Evolutionary conservation across 2,329 filamentous ascomycete species (phyloP), one percentile per base, ranked within the genome.

Genomic region (Triangularia verruculosa): DNA sequence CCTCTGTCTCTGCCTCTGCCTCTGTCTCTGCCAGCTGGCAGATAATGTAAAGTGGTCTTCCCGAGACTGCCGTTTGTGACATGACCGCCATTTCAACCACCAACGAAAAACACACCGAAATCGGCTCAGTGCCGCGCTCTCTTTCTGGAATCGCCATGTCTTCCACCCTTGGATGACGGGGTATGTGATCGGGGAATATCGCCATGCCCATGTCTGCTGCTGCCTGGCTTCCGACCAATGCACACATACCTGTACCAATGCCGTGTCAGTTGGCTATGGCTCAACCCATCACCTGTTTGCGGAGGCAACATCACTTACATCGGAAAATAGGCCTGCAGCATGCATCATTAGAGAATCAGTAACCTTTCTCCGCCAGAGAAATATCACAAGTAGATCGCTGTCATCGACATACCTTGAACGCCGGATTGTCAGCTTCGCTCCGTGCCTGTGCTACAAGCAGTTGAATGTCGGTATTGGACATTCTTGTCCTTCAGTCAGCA

Each of bases 241-340:
- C 84, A 87, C 39, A 88, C 82, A 71, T 88, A 87, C 67, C 85
- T 87, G 63, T n/a, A 39, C 22, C 57, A 30, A n/a, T 22, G 27
- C 27, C 53, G 20, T 34, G 17, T 65, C 64, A 67, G 39, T 61
- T 59, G n/a, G n/a, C n/a, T 22, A 20, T 12, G 3, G 17, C 20
- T 39, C 6, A 1, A 11, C 7, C n/a, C 22, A 20, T 11, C 15
- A 13, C 25, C n/a, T 3, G 13, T 12, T 13, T 53, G 9, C 32
- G 12, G 34, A 34, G 17, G n/a, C 34, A 32, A 20, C 20, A 54
- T 17, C 20, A 52, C 83, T 80, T 75, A 88, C 81, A 88, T 71
- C 52, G 84, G 83, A 64, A 88, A 88, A 72, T 88, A 88, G 30
- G 84, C 82, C 85, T 86, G 68, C 17, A 6, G 22, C 8, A n/a